Evolutionary conservation across 2,329 filamentous ascomycete genomes (phyloP).

Genomic region (Aphanoascus verrucosus): DNA sequence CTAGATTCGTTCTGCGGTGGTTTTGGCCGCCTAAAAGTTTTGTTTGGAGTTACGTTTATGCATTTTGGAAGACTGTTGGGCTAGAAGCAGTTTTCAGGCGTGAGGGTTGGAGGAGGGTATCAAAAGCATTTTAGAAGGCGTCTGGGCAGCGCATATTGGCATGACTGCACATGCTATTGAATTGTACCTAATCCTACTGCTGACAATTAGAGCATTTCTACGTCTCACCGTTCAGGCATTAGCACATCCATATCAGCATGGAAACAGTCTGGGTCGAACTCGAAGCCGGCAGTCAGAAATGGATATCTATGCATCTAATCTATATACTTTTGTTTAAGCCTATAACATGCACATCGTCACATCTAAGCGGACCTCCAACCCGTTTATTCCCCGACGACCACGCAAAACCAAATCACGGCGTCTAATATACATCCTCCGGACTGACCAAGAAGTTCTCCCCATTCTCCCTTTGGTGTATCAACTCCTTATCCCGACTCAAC

Average conservation of each 20-base stretch:
- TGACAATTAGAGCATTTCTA: no score
- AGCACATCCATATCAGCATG: no score
- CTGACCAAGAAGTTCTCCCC: slow-evolving; percentile 69
- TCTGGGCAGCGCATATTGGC: not conserved
- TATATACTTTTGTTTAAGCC: no score
- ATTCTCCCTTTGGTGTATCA: slow-evolving; percentile 65
- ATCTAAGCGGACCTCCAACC: no score
- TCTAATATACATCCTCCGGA: slow-evolving; percentile 67
- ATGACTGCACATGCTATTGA: no score
- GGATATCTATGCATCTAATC: no score
- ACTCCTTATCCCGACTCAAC: slow-evolving; percentile 65
- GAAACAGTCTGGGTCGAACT: no score
- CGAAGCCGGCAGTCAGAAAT: no score
- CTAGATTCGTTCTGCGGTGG: not conserved
- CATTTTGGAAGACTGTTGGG: not conserved
- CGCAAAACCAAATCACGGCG: no score
- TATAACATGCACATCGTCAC: no score
- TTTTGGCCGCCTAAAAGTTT: not conserved
- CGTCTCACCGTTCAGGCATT: no score
- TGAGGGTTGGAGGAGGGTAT: not conserved
- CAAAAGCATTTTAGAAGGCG: not conserved
- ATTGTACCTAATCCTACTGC: no score
- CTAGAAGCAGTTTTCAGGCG: not conserved
- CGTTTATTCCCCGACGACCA: not conserved
- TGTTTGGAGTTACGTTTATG: not conserved